A percentile compares a stretch with the other conserved stretches of the same genome.
Conservation (phyloP, 768 basidiomycete genomes). For the Collybia sp. region DNA sequence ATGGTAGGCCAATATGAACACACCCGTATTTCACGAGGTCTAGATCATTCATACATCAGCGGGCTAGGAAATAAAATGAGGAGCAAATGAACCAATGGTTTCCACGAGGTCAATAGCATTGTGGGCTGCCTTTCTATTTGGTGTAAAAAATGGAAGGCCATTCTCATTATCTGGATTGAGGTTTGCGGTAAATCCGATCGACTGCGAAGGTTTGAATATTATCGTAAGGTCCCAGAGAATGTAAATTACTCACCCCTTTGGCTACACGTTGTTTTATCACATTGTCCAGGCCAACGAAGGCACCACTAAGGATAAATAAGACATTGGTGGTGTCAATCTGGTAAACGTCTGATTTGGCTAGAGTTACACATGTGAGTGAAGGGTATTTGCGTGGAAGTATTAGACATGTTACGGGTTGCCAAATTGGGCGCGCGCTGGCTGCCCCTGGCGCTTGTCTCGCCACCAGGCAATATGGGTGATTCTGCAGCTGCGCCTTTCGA, state of each 20-base stretch:
- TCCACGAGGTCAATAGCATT: slow-evolving; percentile 68
- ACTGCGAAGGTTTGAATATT: slow-evolving; percentile 37
- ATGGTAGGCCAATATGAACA: slow-evolving; percentile 1
- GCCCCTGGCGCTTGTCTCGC: slow-evolving; percentile 42
- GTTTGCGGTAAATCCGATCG: slow-evolving; percentile 74
- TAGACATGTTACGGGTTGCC: slow-evolving; percentile 20
- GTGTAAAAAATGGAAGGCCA: slow-evolving; percentile 70
- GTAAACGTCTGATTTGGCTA: slow-evolving; percentile 61
- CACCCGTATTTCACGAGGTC: slow-evolving; percentile 87
- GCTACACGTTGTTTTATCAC: slow-evolving; percentile 76
- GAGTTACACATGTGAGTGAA: slow-evolving; percentile 2
- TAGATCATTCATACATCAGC: slow-evolving; percentile 14
- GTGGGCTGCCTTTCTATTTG: slow-evolving; percentile 52
- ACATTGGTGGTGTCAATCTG: slow-evolving; percentile 87
- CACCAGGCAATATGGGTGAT: slow-evolving; percentile 31
- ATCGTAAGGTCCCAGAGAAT: slow-evolving; percentile 2
- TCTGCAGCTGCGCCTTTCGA: slow-evolving; percentile 57
- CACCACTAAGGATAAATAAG: slow-evolving; percentile 92
- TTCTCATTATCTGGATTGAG: slow-evolving; percentile 32
- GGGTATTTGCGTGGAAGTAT: not conserved
- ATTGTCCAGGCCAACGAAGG: slow-evolving; percentile 88
- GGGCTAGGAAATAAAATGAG: not conserved
- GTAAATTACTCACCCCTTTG: slow-evolving; percentile 64
- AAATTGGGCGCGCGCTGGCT: slow-evolving; percentile 45
- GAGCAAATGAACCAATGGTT: slow-evolving; percentile 47